Percentiles rank a stretch among this genome's conserved stretches.
phyloP scores from a whole-genome alignment of 108 stramenopile genomes.

The Fragilariopsis cylindrus region DNA sequence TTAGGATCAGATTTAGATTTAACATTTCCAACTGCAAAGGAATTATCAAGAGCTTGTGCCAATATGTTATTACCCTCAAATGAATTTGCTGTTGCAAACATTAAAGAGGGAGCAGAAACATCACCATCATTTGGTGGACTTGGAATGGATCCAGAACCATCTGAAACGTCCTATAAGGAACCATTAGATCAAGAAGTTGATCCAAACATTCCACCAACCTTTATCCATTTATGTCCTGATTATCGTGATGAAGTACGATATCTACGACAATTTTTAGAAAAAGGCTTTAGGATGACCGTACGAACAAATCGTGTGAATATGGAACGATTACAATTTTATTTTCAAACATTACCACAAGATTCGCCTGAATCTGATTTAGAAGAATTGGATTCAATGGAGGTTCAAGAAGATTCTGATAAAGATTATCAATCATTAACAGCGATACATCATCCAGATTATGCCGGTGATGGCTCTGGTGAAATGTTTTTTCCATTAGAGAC shows the following conservation, averaged over 20 bases:
- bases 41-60: conserved; percentile 42
- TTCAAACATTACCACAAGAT: conserved; percentile 26
- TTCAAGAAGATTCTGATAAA: conserved; percentile 25
- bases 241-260: conserved; percentile 27
- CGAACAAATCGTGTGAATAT: conserved; percentile 33
- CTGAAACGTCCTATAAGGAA: not conserved
- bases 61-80: conserved; percentile 33
- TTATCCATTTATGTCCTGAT: conserved; percentile 43
- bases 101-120: conserved; percentile 8
- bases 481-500: conserved; percentile 48
- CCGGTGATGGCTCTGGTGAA: conserved; percentile 45
- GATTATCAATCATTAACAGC: conserved; percentile 38
- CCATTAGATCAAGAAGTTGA: conserved; percentile 9
- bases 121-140: conserved; percentile 20
- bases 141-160: conserved; percentile 25
- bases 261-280: conserved; percentile 36
- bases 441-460: conserved; percentile 45
- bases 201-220: conserved; percentile 27
- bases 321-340: conserved; percentile 35
- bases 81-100: conserved; percentile 21
- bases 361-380: conserved; percentile 35
- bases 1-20: conserved; percentile 46
- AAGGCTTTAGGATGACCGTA: conserved; percentile 44
- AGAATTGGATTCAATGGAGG: conserved; percentile 33
- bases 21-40: conserved; percentile 41